phyloP scores from a whole-genome alignment of 495 filamentous ascomycete species.

The Neurospora sp. region DNA sequence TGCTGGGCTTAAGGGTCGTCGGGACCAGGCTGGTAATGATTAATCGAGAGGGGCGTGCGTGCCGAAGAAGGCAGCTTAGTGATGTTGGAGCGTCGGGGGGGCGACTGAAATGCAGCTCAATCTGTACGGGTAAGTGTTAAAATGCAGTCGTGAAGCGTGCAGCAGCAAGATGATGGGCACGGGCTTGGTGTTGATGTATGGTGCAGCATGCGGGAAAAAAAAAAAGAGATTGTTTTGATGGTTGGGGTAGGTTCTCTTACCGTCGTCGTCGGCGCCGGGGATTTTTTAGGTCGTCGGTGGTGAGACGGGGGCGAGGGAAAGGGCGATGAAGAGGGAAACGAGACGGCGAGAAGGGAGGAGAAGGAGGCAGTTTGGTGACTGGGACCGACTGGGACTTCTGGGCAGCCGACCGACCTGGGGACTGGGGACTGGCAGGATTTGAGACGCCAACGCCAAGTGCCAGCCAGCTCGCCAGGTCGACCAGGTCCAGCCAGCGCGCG shows the following conservation, averaged over 20 bases:
- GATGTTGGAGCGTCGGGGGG: not conserved
- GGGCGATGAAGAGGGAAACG: not conserved
- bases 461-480: not conserved
- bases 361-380: not conserved
- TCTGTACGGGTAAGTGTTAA: not conserved
- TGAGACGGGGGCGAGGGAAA: not conserved
- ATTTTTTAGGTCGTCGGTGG: not conserved
- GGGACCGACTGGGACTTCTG: not conserved
- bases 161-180: not conserved
- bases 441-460: not conserved
- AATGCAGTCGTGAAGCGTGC: not conserved
- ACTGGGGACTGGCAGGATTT: not conserved
- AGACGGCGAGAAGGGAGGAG: not conserved
- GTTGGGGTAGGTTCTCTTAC: not conserved
- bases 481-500: not conserved
- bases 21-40: not conserved
- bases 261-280: not conserved
- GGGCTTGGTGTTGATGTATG: not conserved
- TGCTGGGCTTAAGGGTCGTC: not conserved
- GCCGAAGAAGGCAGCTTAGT: not conserved
- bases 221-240: not conserved
- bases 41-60: not conserved
- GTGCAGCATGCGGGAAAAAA: not conserved
- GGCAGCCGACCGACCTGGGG: not conserved
- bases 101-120: not conserved